phyloP scores from a whole-genome alignment of 805 yeast species.

The Zygoascus ofunaensis region DNA sequence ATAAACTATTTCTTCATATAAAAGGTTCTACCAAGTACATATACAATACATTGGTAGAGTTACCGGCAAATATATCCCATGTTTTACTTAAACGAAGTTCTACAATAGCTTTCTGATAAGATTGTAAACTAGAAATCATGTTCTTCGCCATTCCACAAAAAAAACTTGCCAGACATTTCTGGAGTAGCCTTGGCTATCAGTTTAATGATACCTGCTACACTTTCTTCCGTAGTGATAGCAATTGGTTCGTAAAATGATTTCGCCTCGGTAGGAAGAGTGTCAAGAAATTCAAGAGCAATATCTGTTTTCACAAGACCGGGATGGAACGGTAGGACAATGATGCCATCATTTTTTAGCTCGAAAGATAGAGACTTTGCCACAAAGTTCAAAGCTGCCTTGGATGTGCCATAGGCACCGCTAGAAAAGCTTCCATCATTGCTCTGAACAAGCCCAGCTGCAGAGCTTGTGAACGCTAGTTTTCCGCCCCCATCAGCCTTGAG shows the following conservation, averaged over 20 bases:
- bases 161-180: neutral
- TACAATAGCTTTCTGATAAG: too few species aligned
- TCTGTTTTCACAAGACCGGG: conserved; percentile 30
- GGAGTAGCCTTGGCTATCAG: neutral
- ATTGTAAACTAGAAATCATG: neutral
- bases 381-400: conserved; percentile 33
- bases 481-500: neutral
- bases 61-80: too few species aligned
- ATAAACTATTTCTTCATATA: too few species aligned
- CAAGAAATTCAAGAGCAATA: neutral
- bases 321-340: conserved; percentile 27
- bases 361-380: conserved; percentile 21
- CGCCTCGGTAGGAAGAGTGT: neutral
- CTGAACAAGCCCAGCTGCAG: neutral
- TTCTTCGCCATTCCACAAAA: neutral
- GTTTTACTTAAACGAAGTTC: too few species aligned
- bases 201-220: neutral
- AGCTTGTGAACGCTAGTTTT: neutral
- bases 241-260: neutral
- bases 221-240: neutral
- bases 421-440: neutral
- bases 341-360: conserved; percentile 24
- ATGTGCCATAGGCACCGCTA: conserved; percentile 26
- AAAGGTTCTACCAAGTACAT: too few species aligned
- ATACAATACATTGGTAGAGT: too few species aligned